These are phyloP conservation scores for Penicillium herquei DNA, from an alignment of 495 filamentous ascomycete species.

Conservation along the genomic window DNA sequence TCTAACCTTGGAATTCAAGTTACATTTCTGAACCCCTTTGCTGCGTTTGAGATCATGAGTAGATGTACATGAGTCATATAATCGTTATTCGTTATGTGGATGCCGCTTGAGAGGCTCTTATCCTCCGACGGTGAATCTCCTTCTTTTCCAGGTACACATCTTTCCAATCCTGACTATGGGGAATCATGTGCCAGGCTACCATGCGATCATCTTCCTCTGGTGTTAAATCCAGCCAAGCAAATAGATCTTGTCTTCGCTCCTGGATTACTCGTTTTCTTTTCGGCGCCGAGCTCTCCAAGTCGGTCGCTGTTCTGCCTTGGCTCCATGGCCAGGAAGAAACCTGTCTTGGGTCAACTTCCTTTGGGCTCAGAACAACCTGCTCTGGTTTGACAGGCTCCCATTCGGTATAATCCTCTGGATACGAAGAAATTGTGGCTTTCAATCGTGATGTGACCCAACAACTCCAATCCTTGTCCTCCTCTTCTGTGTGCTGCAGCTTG, in stretches of 20 bases:
- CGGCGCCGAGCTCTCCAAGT: not conserved
- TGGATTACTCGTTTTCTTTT: not conserved
- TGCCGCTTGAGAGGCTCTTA: not conserved
- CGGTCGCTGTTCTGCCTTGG: not conserved
- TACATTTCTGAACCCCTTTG: no score
- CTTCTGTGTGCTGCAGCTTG: not conserved
- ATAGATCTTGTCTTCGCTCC: conserved; percentile 11
- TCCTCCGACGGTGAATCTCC: conserved; percentile 6
- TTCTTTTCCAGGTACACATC: conserved; percentile 12
- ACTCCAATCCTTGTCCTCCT: not conserved
- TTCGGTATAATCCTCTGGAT: conserved; percentile 2
- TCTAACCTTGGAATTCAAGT: no score
- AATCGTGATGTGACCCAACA: conserved; percentile 9
- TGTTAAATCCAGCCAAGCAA: conserved; percentile 14
- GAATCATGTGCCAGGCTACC: conserved; percentile 14
- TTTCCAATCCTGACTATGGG: conserved; percentile 13
- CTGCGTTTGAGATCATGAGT: not conserved
- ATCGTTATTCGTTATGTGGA: not conserved
- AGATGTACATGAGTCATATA: not conserved
- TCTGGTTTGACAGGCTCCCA: not conserved
- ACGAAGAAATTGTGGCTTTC: conserved; percentile 10
- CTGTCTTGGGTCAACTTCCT: not conserved
- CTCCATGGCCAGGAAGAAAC: not conserved
- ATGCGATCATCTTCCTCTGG: conserved; percentile 9
- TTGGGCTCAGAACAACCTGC: not conserved